phyloP scores from a whole-genome alignment of 371 early-diverging fungal species.

The Smittium culicis region DNA sequence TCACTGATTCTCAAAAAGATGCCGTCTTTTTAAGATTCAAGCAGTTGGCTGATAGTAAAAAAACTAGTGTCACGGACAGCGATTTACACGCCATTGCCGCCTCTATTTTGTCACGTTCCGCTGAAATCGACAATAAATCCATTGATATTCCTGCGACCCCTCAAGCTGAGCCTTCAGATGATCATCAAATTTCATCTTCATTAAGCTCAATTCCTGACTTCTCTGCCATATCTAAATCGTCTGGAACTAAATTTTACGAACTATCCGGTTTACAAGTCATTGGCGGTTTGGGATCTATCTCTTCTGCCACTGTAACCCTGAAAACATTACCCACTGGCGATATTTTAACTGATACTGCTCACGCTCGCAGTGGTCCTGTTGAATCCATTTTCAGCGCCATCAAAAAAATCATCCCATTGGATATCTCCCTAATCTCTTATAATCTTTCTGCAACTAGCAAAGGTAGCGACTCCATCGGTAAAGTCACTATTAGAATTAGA shows the following conservation, averaged over 20 bases:
- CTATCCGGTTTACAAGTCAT: slow-evolving; percentile 58
- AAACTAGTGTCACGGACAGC: slow-evolving; percentile 67
- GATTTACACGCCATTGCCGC: slow-evolving; percentile 74
- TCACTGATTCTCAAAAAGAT: slow-evolving; percentile 48
- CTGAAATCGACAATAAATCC: slow-evolving; percentile 11
- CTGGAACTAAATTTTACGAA: slow-evolving; percentile 28
- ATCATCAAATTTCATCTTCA: slow-evolving; percentile 21
- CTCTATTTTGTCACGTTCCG: slow-evolving; percentile 39
- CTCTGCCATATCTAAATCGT: neutral
- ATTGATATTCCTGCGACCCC: slow-evolving; percentile 2
- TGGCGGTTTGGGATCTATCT: slow-evolving; percentile 46
- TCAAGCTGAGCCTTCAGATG: neutral
- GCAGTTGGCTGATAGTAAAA: slow-evolving; percentile 76
- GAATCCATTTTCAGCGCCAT: slow-evolving; percentile 73
- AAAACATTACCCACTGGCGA: slow-evolving; percentile 31
- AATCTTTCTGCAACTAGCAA: slow-evolving; percentile 73
- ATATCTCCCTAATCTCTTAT: slow-evolving; percentile 45
- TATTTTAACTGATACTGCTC: slow-evolving; percentile 53
- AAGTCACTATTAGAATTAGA: slow-evolving; percentile 58
- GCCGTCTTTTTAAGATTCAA: slow-evolving; percentile 75
- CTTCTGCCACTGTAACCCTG: slow-evolving; percentile 62
- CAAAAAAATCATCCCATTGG: slow-evolving; percentile 53
- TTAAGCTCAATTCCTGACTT: slow-evolving; percentile 10
- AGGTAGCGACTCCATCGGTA: slow-evolving; percentile 73
- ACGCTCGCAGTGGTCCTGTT: slow-evolving; percentile 63